Evolutionary conservation across 371 early-diverging fungal species (phyloP).

Genomic region (Amoeboaphelidium protococcarum): DNA sequence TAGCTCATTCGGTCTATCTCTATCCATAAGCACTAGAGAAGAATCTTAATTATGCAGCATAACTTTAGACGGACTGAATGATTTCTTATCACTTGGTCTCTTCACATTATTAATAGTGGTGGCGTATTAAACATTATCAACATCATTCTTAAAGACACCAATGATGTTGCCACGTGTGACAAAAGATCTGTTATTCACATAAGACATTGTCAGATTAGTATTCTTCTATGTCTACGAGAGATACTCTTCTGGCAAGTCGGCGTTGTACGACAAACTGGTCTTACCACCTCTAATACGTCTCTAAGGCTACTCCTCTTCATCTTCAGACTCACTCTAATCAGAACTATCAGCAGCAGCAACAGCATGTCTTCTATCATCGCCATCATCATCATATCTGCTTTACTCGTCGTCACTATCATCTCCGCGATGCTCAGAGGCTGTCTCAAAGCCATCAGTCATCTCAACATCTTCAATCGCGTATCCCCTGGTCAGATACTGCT

Average conservation of each 20-base stretch:
- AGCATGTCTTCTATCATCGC: not conserved
- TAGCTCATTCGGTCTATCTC: conserved; percentile 29
- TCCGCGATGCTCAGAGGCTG: conserved; percentile 1
- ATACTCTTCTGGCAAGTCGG: conserved; percentile 1
- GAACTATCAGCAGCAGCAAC: not conserved
- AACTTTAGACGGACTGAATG: conserved; percentile 22
- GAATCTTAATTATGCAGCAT: conserved; percentile 55
- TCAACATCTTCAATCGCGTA: conserved; percentile 6
- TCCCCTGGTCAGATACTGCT: conserved; percentile 1
- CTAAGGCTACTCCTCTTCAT: conserved; percentile 7
- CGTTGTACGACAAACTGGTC: not conserved
- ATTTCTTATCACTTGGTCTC: conserved; percentile 15
- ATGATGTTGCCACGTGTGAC: conserved; percentile 55
- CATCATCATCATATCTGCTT: conserved; percentile 3
- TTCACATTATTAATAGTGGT: conserved; percentile 28
- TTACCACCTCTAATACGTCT: conserved; percentile 1
- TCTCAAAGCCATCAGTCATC: conserved; percentile 3
- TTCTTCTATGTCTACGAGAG: conserved; percentile 16
- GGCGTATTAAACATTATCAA: conserved; percentile 34
- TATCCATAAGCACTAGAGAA: conserved; percentile 37
- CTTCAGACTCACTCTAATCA: conserved; percentile 5
- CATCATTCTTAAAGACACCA: conserved; percentile 50
- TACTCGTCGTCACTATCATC: conserved; percentile 1
- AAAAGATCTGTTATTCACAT: conserved; percentile 45
- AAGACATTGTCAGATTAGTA: conserved; percentile 40